Base-by-base conservation (phyloP, 345 rosid species). In the Aegle marmelos region DNA sequence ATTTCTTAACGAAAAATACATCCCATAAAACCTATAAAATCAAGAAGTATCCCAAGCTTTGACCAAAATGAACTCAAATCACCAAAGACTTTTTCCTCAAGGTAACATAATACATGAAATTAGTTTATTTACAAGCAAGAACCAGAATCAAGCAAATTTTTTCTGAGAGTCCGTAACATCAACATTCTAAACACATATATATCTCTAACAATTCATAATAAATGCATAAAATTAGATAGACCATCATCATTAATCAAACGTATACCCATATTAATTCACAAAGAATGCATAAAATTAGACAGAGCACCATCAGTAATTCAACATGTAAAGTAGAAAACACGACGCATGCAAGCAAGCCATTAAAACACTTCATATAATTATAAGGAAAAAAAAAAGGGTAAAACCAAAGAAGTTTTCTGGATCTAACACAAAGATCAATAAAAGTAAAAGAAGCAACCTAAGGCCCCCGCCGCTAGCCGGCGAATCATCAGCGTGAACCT, bases 381-480 rank as follows among this genome's bases (percentile, higher is more conserved):
- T 17, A 14, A 39, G 9, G 0, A 39, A 60, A 70, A 4, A 41
- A 30, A 27, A 3, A 6, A 16, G 33, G 53, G 9, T 19, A 9
- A 9, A 50, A n/a, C 60, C 73, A 57, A 74, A 58, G 3, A 57
- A 59, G 53, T 63, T 54, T 75, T 53, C 37, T 0, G 33, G 75
- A 83, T 71, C 81, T 75, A 76, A 70, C 69, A 30, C 10, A 75
- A 60, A 68, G 28, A 73, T 62, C 50, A 1, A 28, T 31, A 66
- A 1, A 7, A 60, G 34, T 17, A 4, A 24, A 17, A 41, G 30
- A 25, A 50, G 27, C 4, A 76, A 96, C 99, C 99, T 96, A 80
- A 90, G 94, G 54, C 99, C 98, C 0, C 99, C 97, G 58, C 99
- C 99, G 79, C 93, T 90, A 22, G 89, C 97, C 30, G 95, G 98